Percentiles rank a stretch among this genome's conserved stretches.
phyloP scores from a whole-genome alignment of 148 eudicot species.

The Suaeda aralocaspica region DNA sequence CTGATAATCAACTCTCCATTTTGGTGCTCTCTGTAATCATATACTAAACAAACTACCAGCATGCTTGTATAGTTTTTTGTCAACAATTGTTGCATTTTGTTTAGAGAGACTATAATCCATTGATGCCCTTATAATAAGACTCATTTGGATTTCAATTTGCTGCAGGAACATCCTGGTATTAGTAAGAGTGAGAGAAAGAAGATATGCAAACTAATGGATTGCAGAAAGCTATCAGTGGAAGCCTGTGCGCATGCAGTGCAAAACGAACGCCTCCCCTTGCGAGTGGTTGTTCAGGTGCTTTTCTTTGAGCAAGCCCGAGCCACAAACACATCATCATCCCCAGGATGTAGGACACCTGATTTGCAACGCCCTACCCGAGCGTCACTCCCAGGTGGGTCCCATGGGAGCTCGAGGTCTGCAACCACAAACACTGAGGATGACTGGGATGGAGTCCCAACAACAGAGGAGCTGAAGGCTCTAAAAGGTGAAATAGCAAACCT shows the following conservation, averaged over 20 bases:
- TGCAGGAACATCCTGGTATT: conserved; percentile 78
- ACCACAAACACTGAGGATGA: conserved; percentile 87
- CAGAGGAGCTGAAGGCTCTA: conserved; percentile 68
- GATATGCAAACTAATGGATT: conserved; percentile 84
- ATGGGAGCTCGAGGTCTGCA: conserved; percentile 74
- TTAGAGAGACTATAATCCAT: neutral
- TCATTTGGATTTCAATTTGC: neutral
- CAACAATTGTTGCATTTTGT: neutral
- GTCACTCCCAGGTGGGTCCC: conserved; percentile 52
- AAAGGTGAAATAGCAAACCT: conserved; percentile 67
- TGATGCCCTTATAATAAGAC: no score
- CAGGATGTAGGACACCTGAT: conserved; percentile 47
- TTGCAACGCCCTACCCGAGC: conserved; percentile 36
- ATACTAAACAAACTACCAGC: no score
- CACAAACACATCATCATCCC: conserved; percentile 29
- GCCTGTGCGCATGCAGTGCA: conserved; percentile 88
- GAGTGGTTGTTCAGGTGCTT: conserved; percentile 78
- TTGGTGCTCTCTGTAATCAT: no score
- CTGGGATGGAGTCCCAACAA: conserved; percentile 67
- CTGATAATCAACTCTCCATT: no score
- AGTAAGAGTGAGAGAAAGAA: conserved; percentile 67
- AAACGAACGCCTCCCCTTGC: conserved; percentile 80
- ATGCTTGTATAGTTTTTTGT: no score
- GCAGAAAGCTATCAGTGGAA: conserved; percentile 72
- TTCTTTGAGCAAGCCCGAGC: conserved; percentile 81